A percentile compares a stretch with the other conserved stretches of the same genome.
These are phyloP conservation scores for Phialemoniopsis sp. DNA, from an alignment of 2,329 filamentous ascomycete genomes.

Conservation along the genomic window DNA sequence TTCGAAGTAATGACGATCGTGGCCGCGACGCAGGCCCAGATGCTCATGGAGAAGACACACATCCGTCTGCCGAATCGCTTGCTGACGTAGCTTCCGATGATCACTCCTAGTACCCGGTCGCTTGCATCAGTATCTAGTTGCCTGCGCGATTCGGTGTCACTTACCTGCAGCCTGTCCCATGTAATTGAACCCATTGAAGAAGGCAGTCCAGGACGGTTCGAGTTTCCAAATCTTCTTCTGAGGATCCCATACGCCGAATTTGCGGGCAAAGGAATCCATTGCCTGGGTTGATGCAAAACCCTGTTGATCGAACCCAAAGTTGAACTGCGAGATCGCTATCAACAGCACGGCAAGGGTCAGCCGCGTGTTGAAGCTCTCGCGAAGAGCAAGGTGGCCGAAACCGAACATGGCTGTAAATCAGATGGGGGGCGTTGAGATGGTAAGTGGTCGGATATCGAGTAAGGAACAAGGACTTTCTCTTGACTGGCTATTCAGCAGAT, in stretches of 20 bases:
- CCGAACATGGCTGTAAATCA: too few species aligned
- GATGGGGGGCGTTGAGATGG: too few species aligned
- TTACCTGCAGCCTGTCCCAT: conserved; percentile 22
- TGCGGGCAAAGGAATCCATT: conserved; percentile 26
- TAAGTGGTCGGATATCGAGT: too few species aligned
- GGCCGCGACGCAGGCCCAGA: conserved; percentile 24
- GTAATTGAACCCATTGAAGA: conserved; percentile 28
- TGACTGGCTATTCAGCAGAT: too few species aligned
- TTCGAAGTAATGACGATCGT: conserved; percentile 24
- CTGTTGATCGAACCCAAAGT: conserved; percentile 33
- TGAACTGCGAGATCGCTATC: conserved; percentile 28
- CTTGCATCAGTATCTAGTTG: too few species aligned
- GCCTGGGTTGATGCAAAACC: conserved; percentile 30
- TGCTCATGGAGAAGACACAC: conserved; percentile 30
- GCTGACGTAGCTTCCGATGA: conserved; percentile 20
- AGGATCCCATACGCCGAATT: conserved; percentile 24
- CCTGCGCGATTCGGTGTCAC: too few species aligned
- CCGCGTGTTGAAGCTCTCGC: conserved; percentile 7
- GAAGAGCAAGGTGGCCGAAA: too few species aligned
- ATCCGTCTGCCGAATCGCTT: conserved; percentile 23
- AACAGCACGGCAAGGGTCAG: conserved; percentile 15
- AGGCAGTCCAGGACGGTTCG: conserved; percentile 24
- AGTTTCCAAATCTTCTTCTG: conserved; percentile 15
- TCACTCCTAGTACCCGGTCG: conserved; percentile 12
- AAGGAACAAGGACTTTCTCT: too few species aligned